Base-by-base conservation (phyloP, 768 basidiomycete species). In the Rubroboletus satanas region DNA sequence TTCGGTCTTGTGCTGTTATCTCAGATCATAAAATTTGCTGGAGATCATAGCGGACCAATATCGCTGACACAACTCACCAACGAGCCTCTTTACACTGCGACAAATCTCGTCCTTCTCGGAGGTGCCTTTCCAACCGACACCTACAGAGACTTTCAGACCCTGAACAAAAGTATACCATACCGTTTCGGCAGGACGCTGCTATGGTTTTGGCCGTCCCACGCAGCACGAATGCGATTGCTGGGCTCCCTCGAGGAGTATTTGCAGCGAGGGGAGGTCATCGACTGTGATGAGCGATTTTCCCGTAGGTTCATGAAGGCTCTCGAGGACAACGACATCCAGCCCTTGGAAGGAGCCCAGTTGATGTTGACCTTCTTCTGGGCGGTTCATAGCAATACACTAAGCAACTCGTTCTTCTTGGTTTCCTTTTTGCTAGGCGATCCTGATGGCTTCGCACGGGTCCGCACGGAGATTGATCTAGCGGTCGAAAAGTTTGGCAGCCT, bases 381-480 rank as follows among this genome's bases (percentile, higher is more conserved):
- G 2, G 38, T 59, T 2, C 67, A 67, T 23, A 65, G 49, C 50
- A 68, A 69, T 8, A 60, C 49, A 0, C 4, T 69, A 26, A 61
- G 49, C 52, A 66, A 58, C 46, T 28, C 58, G 0, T 58, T 62
- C 36, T 65, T 66, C 17, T 45, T 56, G 23, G 35, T 68, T 4
- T 55, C 60, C 1, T 65, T 55, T 35, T 68, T 83, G 26, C 69
- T 82, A 33, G 71, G 74, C 45, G 65, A 77, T 51, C 77, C 77
- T n/a, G n/a, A n/a, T n/a, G n/a, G n/a, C n/a, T n/a, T n/a, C n/a
- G n/a, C n/a, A n/a, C n/a, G n/a, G n/a, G n/a, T n/a, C n/a, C n/a
- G n/a, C n/a, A n/a, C n/a, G n/a, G n/a, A n/a, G n/a, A n/a, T n/a
- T n/a, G n/a, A n/a, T n/a, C n/a, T n/a, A n/a, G n/a, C n/a, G n/a